These are phyloP conservation scores for Penicillium sp. DNA, from an alignment of 2,329 filamentous ascomycete genomes.

Conservation along the genomic window DNA sequence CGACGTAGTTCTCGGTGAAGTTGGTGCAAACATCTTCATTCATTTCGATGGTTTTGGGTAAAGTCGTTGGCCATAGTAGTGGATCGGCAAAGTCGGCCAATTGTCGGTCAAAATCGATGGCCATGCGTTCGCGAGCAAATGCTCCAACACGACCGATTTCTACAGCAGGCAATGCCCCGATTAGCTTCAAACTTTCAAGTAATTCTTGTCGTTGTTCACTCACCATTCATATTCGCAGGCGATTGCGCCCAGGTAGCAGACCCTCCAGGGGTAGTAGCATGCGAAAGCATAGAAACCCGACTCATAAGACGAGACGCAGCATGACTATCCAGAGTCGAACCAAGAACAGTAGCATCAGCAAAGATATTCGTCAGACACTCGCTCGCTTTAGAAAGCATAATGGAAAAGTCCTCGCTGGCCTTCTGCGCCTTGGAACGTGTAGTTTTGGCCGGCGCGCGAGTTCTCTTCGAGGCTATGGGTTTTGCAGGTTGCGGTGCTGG, in stretches of 20 bases:
- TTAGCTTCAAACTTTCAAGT: neutral
- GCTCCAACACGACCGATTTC: conserved; percentile 48
- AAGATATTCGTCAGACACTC: conserved; percentile 40
- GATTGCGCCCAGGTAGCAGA: conserved; percentile 34
- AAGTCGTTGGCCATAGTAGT: conserved; percentile 53
- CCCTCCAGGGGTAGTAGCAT: conserved; percentile 43
- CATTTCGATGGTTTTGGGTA: conserved; percentile 23
- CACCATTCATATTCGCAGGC: conserved; percentile 47
- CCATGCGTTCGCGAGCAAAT: conserved; percentile 45
- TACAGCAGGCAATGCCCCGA: conserved; percentile 11
- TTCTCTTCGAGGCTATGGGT: conserved; percentile 29
- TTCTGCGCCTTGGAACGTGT: conserved; percentile 35
- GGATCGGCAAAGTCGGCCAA: conserved; percentile 49
- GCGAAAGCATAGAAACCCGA: conserved; percentile 47
- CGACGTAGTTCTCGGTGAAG: conserved; percentile 80
- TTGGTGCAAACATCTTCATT: conserved; percentile 54
- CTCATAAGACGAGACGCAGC: conserved; percentile 45
- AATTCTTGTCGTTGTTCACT: neutral
- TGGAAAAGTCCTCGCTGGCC: conserved; percentile 41
- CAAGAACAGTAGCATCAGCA: conserved; percentile 37
- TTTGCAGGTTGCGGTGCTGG: conserved; percentile 37
- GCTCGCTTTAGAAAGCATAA: conserved; percentile 42
- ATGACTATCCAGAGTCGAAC: conserved; percentile 47
- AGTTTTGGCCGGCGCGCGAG: conserved; percentile 34
- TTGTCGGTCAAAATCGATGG: conserved; percentile 52